These are phyloP conservation scores for Bolboschoenus planiculmis DNA, from an alignment of 176 grass and related monocot species.

Conservation along the genomic window DNA sequence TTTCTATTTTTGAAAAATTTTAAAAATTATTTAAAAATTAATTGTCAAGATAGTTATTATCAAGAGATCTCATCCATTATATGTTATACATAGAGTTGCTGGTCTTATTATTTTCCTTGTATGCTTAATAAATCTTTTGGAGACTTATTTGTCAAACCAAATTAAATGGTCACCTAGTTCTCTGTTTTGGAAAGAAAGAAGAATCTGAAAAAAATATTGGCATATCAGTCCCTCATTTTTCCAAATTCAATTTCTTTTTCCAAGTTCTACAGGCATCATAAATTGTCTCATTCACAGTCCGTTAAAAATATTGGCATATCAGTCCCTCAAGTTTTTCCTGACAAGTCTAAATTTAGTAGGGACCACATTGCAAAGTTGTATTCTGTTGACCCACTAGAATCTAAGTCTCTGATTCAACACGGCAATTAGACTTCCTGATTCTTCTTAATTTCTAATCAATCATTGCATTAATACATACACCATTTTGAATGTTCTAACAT, in stretches of 20 bases:
- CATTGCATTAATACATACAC: background rate
- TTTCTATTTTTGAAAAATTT: too few relatives aligned
- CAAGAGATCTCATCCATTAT: too few relatives aligned
- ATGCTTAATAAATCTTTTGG: background rate
- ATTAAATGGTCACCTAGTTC: background rate
- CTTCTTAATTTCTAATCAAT: background rate
- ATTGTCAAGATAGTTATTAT: too few relatives aligned
- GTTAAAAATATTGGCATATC: background rate
- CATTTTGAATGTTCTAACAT: background rate
- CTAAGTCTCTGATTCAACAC: background rate
- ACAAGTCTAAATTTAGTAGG: background rate
- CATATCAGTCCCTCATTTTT: background rate
- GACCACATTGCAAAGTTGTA: background rate
- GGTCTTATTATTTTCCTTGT: background rate
- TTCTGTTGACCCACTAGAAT: background rate
- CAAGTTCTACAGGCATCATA: too few relatives aligned
- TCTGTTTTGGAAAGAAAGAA: background rate
- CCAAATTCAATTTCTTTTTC: too few relatives aligned
- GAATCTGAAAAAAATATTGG: background rate
- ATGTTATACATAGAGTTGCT: background rate
- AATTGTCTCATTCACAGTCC: background rate
- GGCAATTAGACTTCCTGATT: background rate
- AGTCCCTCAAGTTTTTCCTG: background rate
- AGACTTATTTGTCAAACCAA: background rate
- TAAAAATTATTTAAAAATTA: too few relatives aligned